phyloP scores from a whole-genome alignment of 2,329 filamentous ascomycete species.

The Aspergillus sp. region DNA sequence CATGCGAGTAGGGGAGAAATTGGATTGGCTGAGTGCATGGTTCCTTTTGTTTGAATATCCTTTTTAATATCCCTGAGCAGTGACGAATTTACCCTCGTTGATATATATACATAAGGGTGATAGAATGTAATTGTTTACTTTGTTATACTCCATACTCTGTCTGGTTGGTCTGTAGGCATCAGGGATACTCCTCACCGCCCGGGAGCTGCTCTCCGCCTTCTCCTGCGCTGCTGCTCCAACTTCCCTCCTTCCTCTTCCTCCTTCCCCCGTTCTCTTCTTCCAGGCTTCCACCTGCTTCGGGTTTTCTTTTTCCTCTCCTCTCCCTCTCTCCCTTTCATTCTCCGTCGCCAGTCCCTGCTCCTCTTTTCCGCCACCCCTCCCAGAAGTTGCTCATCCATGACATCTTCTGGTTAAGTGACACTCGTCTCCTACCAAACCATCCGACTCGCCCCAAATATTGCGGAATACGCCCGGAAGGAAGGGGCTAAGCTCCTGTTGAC shows the following conservation, averaged over 20 bases:
- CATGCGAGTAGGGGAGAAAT: slow-evolving; percentile 31
- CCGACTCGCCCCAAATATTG: slow-evolving; percentile 12
- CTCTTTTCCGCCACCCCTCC: slow-evolving; percentile 2
- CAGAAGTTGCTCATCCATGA: slow-evolving; percentile 13
- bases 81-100: slow-evolving; percentile 30
- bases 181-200: slow-evolving; percentile 8
- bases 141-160: not conserved
- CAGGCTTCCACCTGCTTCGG: slow-evolving; percentile 1
- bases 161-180: not conserved
- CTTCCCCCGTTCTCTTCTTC: slow-evolving; percentile 1
- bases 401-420: slow-evolving; percentile 14
- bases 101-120: slow-evolving; percentile 11
- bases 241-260: slow-evolving; percentile 3
- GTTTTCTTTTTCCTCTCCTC: slow-evolving; percentile 1
- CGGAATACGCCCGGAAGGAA: slow-evolving; percentile 13
- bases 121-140: not conserved
- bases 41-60: slow-evolving; percentile 31
- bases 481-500: slow-evolving; percentile 20
- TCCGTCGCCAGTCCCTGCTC: slow-evolving; percentile 1
- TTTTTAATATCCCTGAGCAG: slow-evolving; percentile 33
- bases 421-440: slow-evolving; percentile 9
- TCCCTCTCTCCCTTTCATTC: slow-evolving; percentile 1
- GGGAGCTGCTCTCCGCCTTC: slow-evolving; percentile 4
- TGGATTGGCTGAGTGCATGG: slow-evolving; percentile 28
- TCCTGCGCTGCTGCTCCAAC: slow-evolving; percentile 1